Conservation (phyloP, 176 grass and related monocot species). For the Phoenix roebelenii region DNA sequence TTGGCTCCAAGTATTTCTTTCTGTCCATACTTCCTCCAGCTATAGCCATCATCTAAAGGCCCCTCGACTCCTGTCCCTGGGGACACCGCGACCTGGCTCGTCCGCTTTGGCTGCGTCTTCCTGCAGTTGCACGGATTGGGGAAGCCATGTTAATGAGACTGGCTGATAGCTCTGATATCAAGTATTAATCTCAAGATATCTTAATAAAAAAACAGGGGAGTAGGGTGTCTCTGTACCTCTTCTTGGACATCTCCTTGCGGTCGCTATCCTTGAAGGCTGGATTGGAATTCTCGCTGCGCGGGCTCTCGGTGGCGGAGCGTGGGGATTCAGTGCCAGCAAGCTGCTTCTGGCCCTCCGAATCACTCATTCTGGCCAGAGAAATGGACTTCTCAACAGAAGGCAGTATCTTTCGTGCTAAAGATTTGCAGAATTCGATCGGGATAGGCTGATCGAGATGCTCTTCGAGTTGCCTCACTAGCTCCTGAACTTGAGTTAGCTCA, state of each 20-base stretch:
- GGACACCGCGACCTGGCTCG: conserved; percentile 39
- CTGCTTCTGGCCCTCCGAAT: background rate
- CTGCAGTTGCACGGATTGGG: conserved; percentile 7
- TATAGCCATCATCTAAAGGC: conserved; percentile 48
- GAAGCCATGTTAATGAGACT: no score
- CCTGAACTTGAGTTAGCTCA: conserved; percentile 39
- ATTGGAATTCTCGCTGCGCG: conserved; percentile 40
- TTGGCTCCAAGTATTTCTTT: conserved; percentile 85
- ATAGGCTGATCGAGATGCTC: conserved; percentile 19
- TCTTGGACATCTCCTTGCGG: conserved; percentile 34
- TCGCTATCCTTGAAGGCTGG: conserved; percentile 22
- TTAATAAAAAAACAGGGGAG: background rate
- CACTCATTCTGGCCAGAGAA: conserved; percentile 19
- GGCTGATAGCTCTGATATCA: no score
- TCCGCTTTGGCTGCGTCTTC: conserved; percentile 50
- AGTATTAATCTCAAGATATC: no score
- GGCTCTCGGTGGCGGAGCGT: conserved; percentile 26
- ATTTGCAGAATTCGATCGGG: conserved; percentile 27
- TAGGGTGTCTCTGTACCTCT: conserved; percentile 9
- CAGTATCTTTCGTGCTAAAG: conserved; percentile 32
- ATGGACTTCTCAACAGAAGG: conserved; percentile 47
- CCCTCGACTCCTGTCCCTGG: conserved; percentile 24
- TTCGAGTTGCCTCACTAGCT: conserved; percentile 41
- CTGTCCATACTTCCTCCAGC: conserved; percentile 89
- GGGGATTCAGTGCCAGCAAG: conserved; percentile 16